Evolutionary conservation across 257 asterid genomes (phyloP).

Genomic region (Cruciata laevipes): DNA sequence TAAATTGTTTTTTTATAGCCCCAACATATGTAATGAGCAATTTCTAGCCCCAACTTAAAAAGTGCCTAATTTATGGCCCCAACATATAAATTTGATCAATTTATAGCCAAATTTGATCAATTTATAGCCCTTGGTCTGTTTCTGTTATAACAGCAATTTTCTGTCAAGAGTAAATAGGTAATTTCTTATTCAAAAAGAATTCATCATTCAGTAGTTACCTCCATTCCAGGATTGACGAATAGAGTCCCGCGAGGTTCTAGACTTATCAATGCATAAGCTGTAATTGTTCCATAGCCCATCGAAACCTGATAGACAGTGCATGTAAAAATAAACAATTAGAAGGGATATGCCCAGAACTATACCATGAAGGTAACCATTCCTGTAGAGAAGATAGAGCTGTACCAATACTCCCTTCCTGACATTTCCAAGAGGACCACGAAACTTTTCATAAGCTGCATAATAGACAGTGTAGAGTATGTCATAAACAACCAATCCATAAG

Average conservation of each 20-base stretch:
- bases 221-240: constrained; percentile 88
- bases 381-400: constrained; percentile 8
- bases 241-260: constrained; percentile 92
- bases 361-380: not conserved
- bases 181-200: too few relatives aligned
- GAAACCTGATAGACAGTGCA: constrained; percentile 59
- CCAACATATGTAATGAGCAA: too few relatives aligned
- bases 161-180: too few relatives aligned
- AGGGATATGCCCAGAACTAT: not conserved
- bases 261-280: constrained; percentile 86
- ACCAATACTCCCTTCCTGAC: constrained; percentile 99
- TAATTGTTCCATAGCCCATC: constrained; percentile 74
- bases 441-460: constrained; percentile 22
- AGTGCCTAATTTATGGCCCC: too few relatives aligned
- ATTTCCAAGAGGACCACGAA: constrained; percentile 95
- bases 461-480: not conserved
- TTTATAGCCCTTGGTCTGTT: too few relatives aligned
- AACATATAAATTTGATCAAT: too few relatives aligned
- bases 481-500: constrained; percentile 9
- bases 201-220: constrained; percentile 31
- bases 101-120: too few relatives aligned
- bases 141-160: too few relatives aligned
- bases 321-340: not conserved
- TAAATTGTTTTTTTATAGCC: too few relatives aligned
- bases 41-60: too few relatives aligned